Conservation (phyloP, 805 yeast species). For the Nakazawaea ernobii region DNA sequence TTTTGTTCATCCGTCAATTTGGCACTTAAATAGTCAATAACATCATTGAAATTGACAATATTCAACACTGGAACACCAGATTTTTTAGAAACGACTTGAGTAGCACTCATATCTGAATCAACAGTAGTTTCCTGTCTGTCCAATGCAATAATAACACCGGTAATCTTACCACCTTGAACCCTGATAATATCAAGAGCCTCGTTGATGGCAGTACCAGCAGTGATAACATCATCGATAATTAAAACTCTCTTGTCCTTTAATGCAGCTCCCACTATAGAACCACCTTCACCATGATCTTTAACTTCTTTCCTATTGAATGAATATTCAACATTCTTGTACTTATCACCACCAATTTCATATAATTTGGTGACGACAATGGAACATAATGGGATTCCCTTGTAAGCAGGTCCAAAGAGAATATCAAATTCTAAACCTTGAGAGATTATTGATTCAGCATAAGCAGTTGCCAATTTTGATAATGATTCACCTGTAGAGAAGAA, state of each 20-base stretch:
- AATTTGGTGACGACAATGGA: conserved; percentile 90
- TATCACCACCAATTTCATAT: conserved; percentile 82
- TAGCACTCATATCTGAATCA: conserved; percentile 66
- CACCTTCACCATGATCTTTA: conserved; percentile 99
- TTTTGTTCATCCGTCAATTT: conserved; percentile 55
- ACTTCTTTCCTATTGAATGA: conserved; percentile 96
- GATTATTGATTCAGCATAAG: conserved; percentile 86
- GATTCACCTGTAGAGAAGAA: conserved; percentile 76
- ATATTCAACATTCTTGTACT: conserved; percentile 69
- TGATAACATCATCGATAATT: conserved; percentile 95
- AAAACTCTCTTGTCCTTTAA: conserved; percentile 68
- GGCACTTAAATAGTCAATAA: conserved; percentile 55
- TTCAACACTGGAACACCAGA: conserved; percentile 79
- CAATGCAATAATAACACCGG: conserved; percentile 83
- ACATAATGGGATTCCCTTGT: conserved; percentile 94
- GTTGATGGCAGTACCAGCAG: conserved; percentile 97
- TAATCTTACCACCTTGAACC: conserved; percentile 63
- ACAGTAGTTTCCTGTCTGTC: conserved; percentile 92
- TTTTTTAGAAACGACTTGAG: conserved; percentile 67
- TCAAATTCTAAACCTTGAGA: conserved; percentile 80
- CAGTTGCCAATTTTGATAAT: conserved; percentile 74
- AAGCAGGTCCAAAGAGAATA: conserved; percentile 94
- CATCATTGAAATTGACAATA: conserved; percentile 72
- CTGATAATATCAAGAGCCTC: conserved; percentile 84
- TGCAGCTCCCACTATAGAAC: conserved; percentile 81